phyloP scores from a whole-genome alignment of 306 rosid genomes.

The Spatholobus suberectus region DNA sequence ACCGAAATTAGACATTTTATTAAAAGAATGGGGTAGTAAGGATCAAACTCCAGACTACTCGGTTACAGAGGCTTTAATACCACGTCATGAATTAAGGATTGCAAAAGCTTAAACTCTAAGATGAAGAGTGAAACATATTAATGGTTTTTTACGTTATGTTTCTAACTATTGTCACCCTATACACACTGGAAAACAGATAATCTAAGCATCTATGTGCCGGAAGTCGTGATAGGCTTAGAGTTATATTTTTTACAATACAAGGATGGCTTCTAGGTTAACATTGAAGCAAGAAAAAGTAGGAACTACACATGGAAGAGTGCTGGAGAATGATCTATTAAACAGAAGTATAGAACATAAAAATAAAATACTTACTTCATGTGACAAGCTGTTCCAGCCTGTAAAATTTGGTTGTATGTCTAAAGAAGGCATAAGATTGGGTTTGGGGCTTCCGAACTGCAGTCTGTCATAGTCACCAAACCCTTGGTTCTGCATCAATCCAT shows the following conservation, averaged over 20 bases:
- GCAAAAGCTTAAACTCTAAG: background rate
- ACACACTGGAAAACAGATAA: constrained; percentile 1
- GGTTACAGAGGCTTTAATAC: background rate
- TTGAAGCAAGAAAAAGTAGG: constrained; percentile 2
- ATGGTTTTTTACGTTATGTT: background rate
- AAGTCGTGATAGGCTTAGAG: background rate
- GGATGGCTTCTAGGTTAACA: background rate
- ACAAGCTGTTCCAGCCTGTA: constrained; percentile 58
- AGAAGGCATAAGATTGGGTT: constrained; percentile 46
- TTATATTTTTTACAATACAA: background rate
- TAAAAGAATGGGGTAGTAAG: background rate
- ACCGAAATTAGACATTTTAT: background rate
- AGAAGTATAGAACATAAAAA: background rate
- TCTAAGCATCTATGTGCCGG: background rate
- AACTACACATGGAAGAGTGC: background rate
- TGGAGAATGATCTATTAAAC: constrained; percentile 11
- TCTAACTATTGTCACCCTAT: background rate
- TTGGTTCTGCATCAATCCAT: constrained; percentile 57
- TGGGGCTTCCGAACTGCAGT: constrained; percentile 50
- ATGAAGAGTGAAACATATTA: background rate
- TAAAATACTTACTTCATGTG: constrained; percentile 52
- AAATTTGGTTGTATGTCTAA: constrained; percentile 48
- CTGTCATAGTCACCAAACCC: constrained; percentile 55
- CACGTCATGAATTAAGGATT: background rate
- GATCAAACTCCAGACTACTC: background rate